Evolutionary conservation across 2,329 filamentous ascomycete genomes (phyloP).

Genomic region (Aspergillus ibericus): DNA sequence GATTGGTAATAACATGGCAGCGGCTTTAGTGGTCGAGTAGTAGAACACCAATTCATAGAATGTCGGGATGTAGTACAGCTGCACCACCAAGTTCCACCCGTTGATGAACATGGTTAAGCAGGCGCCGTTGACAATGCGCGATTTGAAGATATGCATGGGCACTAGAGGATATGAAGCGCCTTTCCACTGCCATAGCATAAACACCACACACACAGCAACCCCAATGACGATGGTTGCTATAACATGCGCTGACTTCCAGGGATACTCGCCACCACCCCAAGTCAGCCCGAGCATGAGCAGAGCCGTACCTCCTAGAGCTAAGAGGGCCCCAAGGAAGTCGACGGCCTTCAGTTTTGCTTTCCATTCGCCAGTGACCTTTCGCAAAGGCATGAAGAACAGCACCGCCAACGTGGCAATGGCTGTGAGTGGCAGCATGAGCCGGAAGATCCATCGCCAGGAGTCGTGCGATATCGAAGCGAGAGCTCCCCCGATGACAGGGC

Average conservation of each 20-base stretch:
- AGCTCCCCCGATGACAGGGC: slow-evolving; percentile 56
- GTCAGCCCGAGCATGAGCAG: slow-evolving; percentile 54
- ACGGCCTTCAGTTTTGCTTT: slow-evolving; percentile 52
- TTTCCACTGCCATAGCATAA: slow-evolving; percentile 39
- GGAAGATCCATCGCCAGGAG: slow-evolving; percentile 57
- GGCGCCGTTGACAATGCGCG: slow-evolving; percentile 55
- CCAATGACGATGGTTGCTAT: slow-evolving; percentile 58
- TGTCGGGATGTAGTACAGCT: slow-evolving; percentile 62
- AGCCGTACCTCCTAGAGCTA: slow-evolving; percentile 48
- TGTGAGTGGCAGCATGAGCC: slow-evolving; percentile 56
- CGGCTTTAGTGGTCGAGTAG: slow-evolving; percentile 49
- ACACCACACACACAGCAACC: slow-evolving; percentile 24
- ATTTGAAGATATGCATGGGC: slow-evolving; percentile 55
- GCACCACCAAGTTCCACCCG: slow-evolving; percentile 61
- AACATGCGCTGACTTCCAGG: slow-evolving; percentile 58
- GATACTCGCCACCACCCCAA: slow-evolving; percentile 61
- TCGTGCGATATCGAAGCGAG: slow-evolving; percentile 48
- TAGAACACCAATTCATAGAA: slow-evolving; percentile 60
- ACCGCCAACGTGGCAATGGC: slow-evolving; percentile 49
- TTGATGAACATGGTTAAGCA: slow-evolving; percentile 60
- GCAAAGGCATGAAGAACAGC: slow-evolving; percentile 58
- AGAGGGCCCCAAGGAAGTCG: slow-evolving; percentile 51
- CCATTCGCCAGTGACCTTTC: slow-evolving; percentile 56
- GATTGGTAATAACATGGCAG: slow-evolving; percentile 53
- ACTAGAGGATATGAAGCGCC: slow-evolving; percentile 26